A percentile compares a stretch with the other conserved stretches of the same genome.
Conservation (phyloP, 148 eudicot genomes). For the Chenopodium suecicum region DNA sequence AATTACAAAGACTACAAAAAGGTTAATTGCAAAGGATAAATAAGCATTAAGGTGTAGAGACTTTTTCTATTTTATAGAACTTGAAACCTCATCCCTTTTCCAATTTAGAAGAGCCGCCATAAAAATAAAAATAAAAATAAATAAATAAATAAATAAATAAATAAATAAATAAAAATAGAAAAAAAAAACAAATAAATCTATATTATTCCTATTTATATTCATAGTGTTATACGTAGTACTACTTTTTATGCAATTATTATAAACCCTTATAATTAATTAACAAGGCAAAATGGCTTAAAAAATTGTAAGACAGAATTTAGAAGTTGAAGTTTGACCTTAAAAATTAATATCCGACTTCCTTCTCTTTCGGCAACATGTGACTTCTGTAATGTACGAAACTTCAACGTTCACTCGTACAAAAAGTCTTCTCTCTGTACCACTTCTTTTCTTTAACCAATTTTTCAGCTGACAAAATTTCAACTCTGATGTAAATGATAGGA, state of each 20-base stretch:
- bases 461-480: conserved; percentile 11
- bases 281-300: not conserved
- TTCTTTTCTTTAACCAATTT: not conserved
- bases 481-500: conserved; percentile 2
- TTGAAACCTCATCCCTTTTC: conserved; percentile 8
- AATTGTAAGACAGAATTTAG: not conserved
- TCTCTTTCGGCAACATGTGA: conserved; percentile 26
- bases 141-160: not conserved
- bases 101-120: conserved; percentile 6
- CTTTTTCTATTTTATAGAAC: not conserved
- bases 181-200: too few relatives aligned
- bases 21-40: too few relatives aligned
- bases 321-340: conserved; percentile 20
- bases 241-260: not conserved
- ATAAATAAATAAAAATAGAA: not conserved
- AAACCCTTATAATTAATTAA: not conserved
- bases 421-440: conserved; percentile 14
- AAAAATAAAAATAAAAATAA: not conserved
- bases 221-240: not conserved
- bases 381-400: conserved; percentile 36
- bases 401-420: conserved; percentile 24
- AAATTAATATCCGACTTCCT: conserved; percentile 5
- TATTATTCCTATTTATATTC: not conserved
- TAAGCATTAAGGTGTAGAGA: not conserved
- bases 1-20: too few relatives aligned